phyloP scores from a whole-genome alignment of 2,329 filamentous ascomycete genomes.

The Pleoardoris graminearum region DNA sequence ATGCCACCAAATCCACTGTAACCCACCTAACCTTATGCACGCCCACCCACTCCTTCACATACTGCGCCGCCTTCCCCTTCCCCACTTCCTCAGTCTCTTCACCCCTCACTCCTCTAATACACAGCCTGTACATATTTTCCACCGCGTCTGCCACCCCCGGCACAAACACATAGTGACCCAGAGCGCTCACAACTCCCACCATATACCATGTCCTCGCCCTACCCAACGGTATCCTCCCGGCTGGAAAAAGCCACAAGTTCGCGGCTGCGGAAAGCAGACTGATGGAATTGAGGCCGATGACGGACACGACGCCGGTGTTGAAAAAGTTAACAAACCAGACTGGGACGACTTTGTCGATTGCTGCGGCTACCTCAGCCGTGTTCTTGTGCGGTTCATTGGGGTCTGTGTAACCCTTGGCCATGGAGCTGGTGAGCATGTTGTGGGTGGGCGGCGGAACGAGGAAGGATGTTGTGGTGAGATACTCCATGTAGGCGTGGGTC shows the following conservation, averaged over 20 bases:
- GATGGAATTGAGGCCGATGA: conserved; percentile 25
- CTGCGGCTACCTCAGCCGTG: conserved; percentile 4
- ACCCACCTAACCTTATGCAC: conserved; percentile 25
- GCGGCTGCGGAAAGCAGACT: conserved; percentile 14
- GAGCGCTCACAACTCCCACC: conserved; percentile 18
- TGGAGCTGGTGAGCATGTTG: conserved; percentile 2
- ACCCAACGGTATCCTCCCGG: conserved; percentile 3
- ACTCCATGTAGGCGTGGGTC: conserved; percentile 34
- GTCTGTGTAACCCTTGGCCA: background rate
- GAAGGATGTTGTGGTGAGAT: conserved; percentile 26
- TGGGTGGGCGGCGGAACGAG: conserved; percentile 14
- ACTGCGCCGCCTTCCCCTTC: conserved; percentile 12
- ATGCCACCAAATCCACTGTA: conserved; percentile 30
- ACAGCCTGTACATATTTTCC: conserved; percentile 15
- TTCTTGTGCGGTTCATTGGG: background rate
- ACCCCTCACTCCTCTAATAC: conserved; percentile 13
- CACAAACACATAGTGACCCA: conserved; percentile 26
- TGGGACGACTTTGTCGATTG: conserved; percentile 20
- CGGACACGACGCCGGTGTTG: conserved; percentile 21
- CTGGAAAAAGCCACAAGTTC: conserved; percentile 18
- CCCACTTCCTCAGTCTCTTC: background rate
- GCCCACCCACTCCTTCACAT: conserved; percentile 24
- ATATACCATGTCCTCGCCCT: conserved; percentile 13
- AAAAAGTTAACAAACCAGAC: conserved; percentile 27
- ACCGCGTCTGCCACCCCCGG: conserved; percentile 22